Percentiles rank a stretch among this genome's conserved stretches.
Conservation (phyloP, 306 rosid genomes). For the Castanea sativa region DNA sequence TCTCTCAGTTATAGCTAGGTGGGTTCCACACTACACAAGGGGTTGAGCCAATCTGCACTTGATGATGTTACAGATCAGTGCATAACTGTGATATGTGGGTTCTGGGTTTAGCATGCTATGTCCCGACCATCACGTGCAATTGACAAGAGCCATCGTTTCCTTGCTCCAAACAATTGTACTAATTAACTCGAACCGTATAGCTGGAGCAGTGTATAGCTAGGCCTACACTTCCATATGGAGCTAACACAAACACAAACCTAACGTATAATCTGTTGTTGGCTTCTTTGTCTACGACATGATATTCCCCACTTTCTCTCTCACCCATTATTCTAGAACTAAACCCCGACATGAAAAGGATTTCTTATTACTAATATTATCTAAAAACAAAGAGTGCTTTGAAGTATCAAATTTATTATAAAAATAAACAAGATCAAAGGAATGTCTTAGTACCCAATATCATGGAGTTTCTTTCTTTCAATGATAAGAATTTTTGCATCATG, state of each 20-base stretch:
- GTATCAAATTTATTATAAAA: background rate
- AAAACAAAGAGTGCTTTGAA: constrained; percentile 8
- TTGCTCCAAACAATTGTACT: constrained; percentile 8
- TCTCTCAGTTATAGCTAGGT: constrained; percentile 20
- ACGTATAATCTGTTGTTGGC: constrained; percentile 32
- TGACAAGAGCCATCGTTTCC: constrained; percentile 1
- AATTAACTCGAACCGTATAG: no score
- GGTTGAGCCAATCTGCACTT: background rate
- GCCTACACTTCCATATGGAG: constrained; percentile 25
- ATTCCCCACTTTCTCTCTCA: constrained; percentile 22
- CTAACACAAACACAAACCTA: constrained; percentile 41
- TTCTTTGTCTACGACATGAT: constrained; percentile 33
- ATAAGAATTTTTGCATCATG: constrained; percentile 41
- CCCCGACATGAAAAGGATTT: constrained; percentile 44
- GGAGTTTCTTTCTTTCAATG: constrained; percentile 27
- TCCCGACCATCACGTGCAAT: constrained; percentile 41
- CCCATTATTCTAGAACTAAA: constrained; percentile 20
- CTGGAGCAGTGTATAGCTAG: background rate
- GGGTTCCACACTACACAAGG: constrained; percentile 28
- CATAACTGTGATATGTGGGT: constrained; percentile 17
- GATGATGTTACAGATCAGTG: constrained; percentile 3
- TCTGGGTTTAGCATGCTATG: constrained; percentile 20
- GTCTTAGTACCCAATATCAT: constrained; percentile 31
- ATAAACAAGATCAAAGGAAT: constrained; percentile 35
- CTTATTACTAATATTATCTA: constrained; percentile 3